Percentiles rank a stretch among this genome's conserved stretches.
These are phyloP conservation scores for Mycena vitilis DNA, from an alignment of 768 basidiomycete genomes.

Conservation along the genomic window DNA sequence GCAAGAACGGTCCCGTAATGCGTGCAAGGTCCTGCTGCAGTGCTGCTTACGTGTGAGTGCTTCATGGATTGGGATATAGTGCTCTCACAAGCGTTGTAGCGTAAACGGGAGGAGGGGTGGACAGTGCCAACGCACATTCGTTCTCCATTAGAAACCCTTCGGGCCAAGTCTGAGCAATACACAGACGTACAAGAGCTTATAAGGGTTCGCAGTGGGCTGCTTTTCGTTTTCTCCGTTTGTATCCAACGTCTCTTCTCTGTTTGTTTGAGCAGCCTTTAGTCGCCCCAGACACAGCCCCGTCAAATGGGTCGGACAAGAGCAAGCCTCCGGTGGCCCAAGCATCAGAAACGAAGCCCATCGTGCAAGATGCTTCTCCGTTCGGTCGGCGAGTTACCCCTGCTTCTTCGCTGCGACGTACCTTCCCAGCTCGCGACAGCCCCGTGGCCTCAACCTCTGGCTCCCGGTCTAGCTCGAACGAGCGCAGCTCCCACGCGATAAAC, in stretches of 20 bases:
- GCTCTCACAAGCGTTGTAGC: conserved; percentile 45
- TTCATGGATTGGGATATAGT: not conserved
- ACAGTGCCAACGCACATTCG: conserved; percentile 53
- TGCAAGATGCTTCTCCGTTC: conserved; percentile 6
- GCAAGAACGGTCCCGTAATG: conserved; percentile 46
- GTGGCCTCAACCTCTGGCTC: conserved; percentile 37
- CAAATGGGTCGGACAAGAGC: conserved; percentile 27
- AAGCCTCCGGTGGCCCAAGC: conserved; percentile 8
- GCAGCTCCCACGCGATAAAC: conserved; percentile 40
- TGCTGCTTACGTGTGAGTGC: conserved; percentile 54
- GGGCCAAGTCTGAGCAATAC: conserved; percentile 40
- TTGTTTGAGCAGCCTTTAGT: conserved; percentile 56
- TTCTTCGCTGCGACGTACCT: conserved; percentile 16
- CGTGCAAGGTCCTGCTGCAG: conserved; percentile 57
- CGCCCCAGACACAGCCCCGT: conserved; percentile 31
- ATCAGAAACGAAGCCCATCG: conserved; percentile 16
- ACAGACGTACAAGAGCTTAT: conserved; percentile 56
- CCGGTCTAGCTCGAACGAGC: conserved; percentile 26
- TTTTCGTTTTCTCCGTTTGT: conserved; percentile 50
- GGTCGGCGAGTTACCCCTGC: conserved; percentile 13
- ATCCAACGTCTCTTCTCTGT: conserved; percentile 53
- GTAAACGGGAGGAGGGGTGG: conserved; percentile 57
- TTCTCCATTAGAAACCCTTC: conserved; percentile 47
- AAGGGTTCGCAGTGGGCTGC: conserved; percentile 67
- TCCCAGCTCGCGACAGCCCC: conserved; percentile 13